Evolutionary conservation across 306 rosid species (phyloP), one percentile per base, ranked within the genome.

Genomic region (Trifolium fragiferum): DNA sequence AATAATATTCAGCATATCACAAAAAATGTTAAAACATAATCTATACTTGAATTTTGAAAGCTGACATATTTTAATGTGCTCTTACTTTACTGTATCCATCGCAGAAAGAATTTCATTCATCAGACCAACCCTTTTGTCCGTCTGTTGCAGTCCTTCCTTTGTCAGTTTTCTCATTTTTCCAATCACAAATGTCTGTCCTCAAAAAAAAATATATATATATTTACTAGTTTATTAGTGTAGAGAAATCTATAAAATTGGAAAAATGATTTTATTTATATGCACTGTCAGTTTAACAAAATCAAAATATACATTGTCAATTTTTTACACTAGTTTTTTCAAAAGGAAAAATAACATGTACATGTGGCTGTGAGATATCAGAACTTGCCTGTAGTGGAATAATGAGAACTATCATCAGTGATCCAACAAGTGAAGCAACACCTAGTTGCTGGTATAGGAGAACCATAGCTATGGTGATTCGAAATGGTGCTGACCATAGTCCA

Each of bases 51-150:
- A 76, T 21, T n/a, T 27, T 25, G 8, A 10, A 32, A 76, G 40
- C 47, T 10, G 43, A 6, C 18, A 33, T 21, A 50, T 10, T 69
- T 47, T 21, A 46, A 83, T 33, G 13, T 37, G 66, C 60, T 46
- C 90, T 58, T 93, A 93, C 98, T 93, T 93, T 76, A 90, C 87
- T 13, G 92, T 86, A 73, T 93, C 97, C 98, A 90, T 93, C 76
- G 98, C 96, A 33, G 89, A 71, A 68, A 93, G 82, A 80, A 93
- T 89, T 86, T 93, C 98, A 76, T 85, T 85, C 92, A 86, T 81
- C 57, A 89, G 89, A 74, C 97, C 93, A 21, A 93, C 98, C 83
- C 98, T 93, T 82, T 83, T 90, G 87, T 93, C 98, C 5, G 96
- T 87, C 76, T 77, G 80, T 68, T 83, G 93, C 51, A 88, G 82